Conservation (phyloP, 768 basidiomycete species). For the Agaricus sinodeliciosus region DNA sequence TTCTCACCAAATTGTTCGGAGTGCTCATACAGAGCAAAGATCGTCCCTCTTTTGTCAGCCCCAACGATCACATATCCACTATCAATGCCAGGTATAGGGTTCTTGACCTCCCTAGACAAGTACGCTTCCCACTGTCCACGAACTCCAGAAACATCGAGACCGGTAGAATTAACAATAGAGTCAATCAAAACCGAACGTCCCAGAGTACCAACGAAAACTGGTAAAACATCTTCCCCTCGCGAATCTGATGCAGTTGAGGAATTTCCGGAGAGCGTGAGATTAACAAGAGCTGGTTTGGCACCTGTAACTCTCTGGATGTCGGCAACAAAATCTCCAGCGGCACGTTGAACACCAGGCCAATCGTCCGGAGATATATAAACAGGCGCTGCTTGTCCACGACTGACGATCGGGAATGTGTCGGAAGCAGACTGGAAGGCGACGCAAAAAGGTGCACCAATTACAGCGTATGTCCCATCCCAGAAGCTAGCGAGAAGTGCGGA, state of each 20-base stretch:
- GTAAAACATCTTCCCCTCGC: slow-evolving; percentile 1
- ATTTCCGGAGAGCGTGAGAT: slow-evolving; percentile 17
- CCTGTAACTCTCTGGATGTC: slow-evolving; percentile 60
- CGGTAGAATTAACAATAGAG: slow-evolving; percentile 42
- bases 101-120: slow-evolving; percentile 41
- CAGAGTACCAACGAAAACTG: slow-evolving; percentile 52
- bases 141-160: slow-evolving; percentile 50
- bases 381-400: slow-evolving; percentile 37
- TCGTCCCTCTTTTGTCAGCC: slow-evolving; percentile 61
- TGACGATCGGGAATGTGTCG: slow-evolving; percentile 36
- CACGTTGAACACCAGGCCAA: slow-evolving; percentile 58
- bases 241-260: slow-evolving; percentile 34
- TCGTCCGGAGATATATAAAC: slow-evolving; percentile 48
- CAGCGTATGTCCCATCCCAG: slow-evolving; percentile 12
- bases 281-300: slow-evolving; percentile 32
- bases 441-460: slow-evolving; percentile 42
- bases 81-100: slow-evolving; percentile 48
- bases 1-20: slow-evolving; percentile 57
- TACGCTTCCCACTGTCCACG: slow-evolving; percentile 64
- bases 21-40: slow-evolving; percentile 59
- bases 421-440: slow-evolving; percentile 34
- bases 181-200: slow-evolving; percentile 48
- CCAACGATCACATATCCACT: slow-evolving; percentile 64
- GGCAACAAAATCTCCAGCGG: slow-evolving; percentile 48
- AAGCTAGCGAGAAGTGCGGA: slow-evolving; percentile 4